Conservation (phyloP, 164 flowering plant genomes). For the Warburgia ugandensis region DNA sequence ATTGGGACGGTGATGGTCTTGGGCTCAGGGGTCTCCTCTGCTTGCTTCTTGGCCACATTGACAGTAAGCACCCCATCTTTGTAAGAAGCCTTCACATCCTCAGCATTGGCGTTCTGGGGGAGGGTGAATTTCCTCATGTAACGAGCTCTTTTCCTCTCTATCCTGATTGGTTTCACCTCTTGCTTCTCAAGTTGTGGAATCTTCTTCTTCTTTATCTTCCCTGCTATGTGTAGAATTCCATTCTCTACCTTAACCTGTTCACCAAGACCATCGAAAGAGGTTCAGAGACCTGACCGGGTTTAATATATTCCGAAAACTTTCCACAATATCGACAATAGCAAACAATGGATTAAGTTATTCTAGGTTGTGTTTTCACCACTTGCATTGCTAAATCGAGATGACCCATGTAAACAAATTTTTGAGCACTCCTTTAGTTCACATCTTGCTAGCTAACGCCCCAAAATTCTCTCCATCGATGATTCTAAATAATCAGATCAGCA, state of each 20-base stretch:
- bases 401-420: no score
- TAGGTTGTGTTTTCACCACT: no score
- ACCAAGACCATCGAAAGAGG: not conserved
- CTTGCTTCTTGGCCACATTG: conserved; percentile 11
- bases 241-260: conserved; percentile 23
- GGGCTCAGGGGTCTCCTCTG: conserved; percentile 6
- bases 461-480: no score
- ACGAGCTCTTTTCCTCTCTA: conserved; percentile 20
- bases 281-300: not conserved
- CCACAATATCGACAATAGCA: not conserved
- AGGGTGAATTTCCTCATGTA: conserved; percentile 22
- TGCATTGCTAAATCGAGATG: no score
- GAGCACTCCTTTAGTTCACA: no score
- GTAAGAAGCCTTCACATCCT: conserved; percentile 21
- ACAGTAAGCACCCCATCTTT: conserved; percentile 21
- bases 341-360: not conserved
- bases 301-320: not conserved
- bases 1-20: conserved; percentile 12
- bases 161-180: conserved; percentile 11
- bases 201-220: conserved; percentile 17
- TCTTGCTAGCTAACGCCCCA: no score
- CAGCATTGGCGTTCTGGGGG: conserved; percentile 13
- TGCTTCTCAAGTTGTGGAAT: not conserved
- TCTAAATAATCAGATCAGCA: no score
- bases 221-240: conserved; percentile 16